phyloP scores from a whole-genome alignment of 176 grass and related monocot species.

The Themeda triandra region DNA sequence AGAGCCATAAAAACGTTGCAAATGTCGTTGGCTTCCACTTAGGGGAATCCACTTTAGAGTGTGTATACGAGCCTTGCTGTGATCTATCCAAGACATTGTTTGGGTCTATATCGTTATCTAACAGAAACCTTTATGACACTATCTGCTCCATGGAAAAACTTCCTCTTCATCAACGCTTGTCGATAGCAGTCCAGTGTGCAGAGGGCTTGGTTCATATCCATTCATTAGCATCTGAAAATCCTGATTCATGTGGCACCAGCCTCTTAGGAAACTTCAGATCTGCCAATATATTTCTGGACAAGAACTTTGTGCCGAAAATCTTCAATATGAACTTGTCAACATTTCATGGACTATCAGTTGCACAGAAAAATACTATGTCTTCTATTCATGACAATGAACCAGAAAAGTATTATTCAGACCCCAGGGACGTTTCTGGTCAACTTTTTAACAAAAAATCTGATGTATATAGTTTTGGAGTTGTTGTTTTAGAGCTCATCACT shows the following conservation, averaged over 20 bases:
- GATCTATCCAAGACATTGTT: not conserved
- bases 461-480: constrained; percentile 13
- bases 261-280: not conserved
- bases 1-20: not conserved
- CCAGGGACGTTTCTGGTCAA: not conserved
- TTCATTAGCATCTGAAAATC: not conserved
- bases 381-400: not conserved
- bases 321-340: not conserved
- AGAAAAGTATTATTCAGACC: not conserved
- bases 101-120: not conserved
- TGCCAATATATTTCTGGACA: not conserved
- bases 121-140: constrained; percentile 8
- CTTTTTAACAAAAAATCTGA: not conserved
- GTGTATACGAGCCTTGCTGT: not conserved
- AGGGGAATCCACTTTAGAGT: not conserved
- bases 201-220: constrained; percentile 8
- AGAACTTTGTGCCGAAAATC: not conserved
- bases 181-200: not conserved
- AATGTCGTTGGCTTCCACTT: constrained; percentile 15
- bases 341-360: not conserved
- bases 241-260: not conserved
- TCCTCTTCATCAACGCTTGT: not conserved
- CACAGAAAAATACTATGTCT: not conserved
- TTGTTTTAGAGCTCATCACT: constrained; percentile 6
- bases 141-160: not conserved